Conservation (phyloP, 1,284 basidiomycete genomes). For the Erythrobasidium hasegawianum region DNA sequence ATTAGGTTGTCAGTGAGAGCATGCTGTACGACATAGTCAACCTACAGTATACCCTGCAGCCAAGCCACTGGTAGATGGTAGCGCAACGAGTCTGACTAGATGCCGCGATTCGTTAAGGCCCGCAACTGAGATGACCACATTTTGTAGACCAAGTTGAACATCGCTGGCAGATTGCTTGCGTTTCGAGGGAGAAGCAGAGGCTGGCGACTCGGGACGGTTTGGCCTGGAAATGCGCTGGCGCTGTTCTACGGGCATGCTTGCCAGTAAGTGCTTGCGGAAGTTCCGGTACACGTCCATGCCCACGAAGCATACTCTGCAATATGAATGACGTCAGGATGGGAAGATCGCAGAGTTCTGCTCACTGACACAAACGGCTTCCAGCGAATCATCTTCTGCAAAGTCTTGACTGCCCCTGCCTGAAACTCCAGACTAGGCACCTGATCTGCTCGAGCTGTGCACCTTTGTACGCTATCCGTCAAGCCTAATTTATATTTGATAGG, state of each 20-base stretch:
- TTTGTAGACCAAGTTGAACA: slow-evolving; percentile 21
- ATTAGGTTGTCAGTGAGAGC: no score
- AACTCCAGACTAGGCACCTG: slow-evolving; percentile 28
- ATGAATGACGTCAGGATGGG: background rate
- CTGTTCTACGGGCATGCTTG: background rate
- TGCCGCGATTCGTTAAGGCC: background rate
- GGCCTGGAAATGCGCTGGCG: background rate
- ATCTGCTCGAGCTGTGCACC: slow-evolving; percentile 32
- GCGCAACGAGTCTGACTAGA: slow-evolving; percentile 10
- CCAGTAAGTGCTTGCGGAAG: slow-evolving; percentile 25
- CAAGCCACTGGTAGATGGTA: slow-evolving; percentile 29
- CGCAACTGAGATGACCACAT: slow-evolving; percentile 6
- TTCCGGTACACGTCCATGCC: slow-evolving; percentile 34
- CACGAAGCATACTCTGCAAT: slow-evolving; percentile 34
- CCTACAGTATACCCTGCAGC: slow-evolving; percentile 28
- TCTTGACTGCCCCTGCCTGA: slow-evolving; percentile 20
- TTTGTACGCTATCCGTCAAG: slow-evolving; percentile 26
- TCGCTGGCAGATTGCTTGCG: slow-evolving; percentile 17
- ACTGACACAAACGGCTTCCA: slow-evolving; percentile 28
- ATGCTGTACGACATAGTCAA: no score
- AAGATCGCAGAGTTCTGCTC: background rate
- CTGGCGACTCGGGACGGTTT: background rate
- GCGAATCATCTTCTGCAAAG: slow-evolving; percentile 17
- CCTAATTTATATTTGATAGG: slow-evolving; percentile 19
- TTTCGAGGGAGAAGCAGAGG: background rate